Percentiles rank a stretch among this genome's conserved stretches.
Evolutionary conservation across 192 early-diverging fungal species (phyloP).

Genomic region (Spinellus fusiger): DNA sequence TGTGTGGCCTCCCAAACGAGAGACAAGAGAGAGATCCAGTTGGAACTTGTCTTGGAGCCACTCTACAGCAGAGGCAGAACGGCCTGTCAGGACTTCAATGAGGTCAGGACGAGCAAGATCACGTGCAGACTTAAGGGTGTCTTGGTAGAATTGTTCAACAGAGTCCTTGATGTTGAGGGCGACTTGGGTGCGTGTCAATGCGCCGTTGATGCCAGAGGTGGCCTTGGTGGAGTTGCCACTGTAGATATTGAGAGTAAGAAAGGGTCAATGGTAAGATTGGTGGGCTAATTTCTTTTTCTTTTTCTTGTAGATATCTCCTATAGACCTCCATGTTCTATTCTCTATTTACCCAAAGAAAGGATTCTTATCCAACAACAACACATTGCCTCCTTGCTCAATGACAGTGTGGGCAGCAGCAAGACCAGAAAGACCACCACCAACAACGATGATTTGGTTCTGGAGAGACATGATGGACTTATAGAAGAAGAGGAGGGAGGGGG

Average conservation of each 20-base stretch:
- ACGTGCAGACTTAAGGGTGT: constrained; percentile 82
- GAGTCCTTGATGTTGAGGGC: constrained; percentile 68
- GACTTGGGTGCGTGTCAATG: constrained; percentile 80
- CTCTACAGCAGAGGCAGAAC: constrained; percentile 84
- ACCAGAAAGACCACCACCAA: constrained; percentile 88
- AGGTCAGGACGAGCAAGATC: constrained; percentile 74
- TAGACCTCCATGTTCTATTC: too few species aligned
- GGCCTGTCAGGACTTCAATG: constrained; percentile 77
- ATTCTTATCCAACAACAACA: constrained; percentile 84
- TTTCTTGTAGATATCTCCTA: not conserved
- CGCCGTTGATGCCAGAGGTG: constrained; percentile 96
- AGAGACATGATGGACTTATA: constrained; percentile 29
- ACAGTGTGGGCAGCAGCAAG: constrained; percentile 84
- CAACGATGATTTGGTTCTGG: constrained; percentile 63
- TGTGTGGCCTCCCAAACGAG: constrained; percentile 90
- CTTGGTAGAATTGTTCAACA: constrained; percentile 76
- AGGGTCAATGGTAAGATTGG: not conserved
- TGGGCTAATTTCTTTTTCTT: not conserved
- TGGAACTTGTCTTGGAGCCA: constrained; percentile 90
- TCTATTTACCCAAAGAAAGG: constrained; percentile 74
- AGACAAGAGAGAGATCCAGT: constrained; percentile 82
- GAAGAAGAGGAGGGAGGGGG: not conserved
- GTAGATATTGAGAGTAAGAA: not conserved
- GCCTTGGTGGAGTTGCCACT: constrained; percentile 96
- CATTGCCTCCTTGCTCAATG: constrained; percentile 77